These are phyloP conservation scores for Melanopsichium pennsylvanicum DNA, from an alignment of 1,284 basidiomycete genomes.

Conservation along the genomic window DNA sequence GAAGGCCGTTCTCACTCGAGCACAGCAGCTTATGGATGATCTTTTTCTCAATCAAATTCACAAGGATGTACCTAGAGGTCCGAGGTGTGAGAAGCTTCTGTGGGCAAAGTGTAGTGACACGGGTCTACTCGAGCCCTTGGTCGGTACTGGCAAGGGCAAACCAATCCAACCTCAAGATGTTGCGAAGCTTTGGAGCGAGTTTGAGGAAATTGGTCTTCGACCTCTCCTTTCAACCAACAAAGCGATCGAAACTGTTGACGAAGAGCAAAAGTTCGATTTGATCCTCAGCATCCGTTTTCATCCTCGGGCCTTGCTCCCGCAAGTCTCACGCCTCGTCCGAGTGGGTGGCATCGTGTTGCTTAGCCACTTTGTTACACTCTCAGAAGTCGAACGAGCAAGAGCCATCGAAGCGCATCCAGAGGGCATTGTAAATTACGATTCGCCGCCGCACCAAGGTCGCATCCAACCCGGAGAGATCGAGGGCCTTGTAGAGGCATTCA, in stretches of 20 bases:
- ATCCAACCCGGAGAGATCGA: constrained; percentile 33
- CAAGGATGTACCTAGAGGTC: too few relatives aligned
- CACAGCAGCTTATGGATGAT: constrained; percentile 26
- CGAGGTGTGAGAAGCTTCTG: constrained; percentile 21
- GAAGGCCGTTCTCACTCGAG: constrained; percentile 34
- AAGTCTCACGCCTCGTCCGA: constrained; percentile 11
- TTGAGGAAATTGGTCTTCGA: constrained; percentile 3
- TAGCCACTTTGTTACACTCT: constrained; percentile 35
- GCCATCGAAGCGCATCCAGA: background rate
- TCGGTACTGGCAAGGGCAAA: constrained; percentile 34
- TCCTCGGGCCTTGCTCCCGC: constrained; percentile 22
- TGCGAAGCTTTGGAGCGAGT: constrained; percentile 1
- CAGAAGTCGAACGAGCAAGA: constrained; percentile 5
- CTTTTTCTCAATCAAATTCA: constrained; percentile 19
- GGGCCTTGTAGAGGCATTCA: constrained; percentile 18
- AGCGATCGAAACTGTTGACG: background rate
- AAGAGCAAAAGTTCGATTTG: constrained; percentile 11
- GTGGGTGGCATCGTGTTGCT: constrained; percentile 24
- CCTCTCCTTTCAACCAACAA: background rate
- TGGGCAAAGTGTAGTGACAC: constrained; percentile 36
- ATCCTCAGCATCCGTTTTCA: constrained; percentile 37
- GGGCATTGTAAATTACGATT: constrained; percentile 22
- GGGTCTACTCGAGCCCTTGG: constrained; percentile 21
- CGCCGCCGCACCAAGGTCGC: constrained; percentile 28
- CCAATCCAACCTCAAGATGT: constrained; percentile 1